A percentile compares a stretch with the other conserved stretches of the same genome.
Conservation (phyloP, 1,139 yeast genomes). For the Yamadazyma sp. region DNA sequence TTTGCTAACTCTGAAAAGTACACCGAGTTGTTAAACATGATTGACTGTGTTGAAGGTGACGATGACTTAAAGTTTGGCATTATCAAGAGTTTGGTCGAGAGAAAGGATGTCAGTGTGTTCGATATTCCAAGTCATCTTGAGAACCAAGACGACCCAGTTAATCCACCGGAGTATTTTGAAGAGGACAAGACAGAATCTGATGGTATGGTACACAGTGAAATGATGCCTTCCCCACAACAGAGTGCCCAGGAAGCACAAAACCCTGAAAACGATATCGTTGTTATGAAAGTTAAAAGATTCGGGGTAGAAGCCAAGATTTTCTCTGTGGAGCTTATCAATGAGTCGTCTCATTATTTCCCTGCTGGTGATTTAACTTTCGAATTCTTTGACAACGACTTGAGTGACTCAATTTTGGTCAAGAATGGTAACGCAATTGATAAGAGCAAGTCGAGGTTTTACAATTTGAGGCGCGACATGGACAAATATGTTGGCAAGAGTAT, state of each 20-base stretch:
- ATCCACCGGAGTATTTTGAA: constrained; percentile 2
- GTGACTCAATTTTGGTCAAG: constrained; percentile 23
- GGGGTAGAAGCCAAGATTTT: constrained; percentile 24
- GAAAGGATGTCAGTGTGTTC: constrained; percentile 5
- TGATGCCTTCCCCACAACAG: too few species aligned
- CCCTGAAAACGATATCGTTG: not conserved
- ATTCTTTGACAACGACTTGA: constrained; percentile 19
- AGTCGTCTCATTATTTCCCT: constrained; percentile 22
- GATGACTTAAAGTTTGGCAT: constrained; percentile 24
- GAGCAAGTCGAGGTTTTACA: constrained; percentile 30
- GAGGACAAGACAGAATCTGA: not conserved
- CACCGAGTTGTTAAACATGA: constrained; percentile 19
- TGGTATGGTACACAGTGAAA: too few species aligned
- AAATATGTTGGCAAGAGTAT: constrained; percentile 19
- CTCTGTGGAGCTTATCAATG: constrained; percentile 28
- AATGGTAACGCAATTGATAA: constrained; percentile 29
- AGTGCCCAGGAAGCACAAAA: too few species aligned
- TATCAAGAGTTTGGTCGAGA: constrained; percentile 21
- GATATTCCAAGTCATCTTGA: not conserved
- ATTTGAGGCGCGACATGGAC: constrained; percentile 24
- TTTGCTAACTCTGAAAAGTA: constrained; percentile 28
- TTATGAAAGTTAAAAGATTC: constrained; percentile 19
- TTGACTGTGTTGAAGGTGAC: constrained; percentile 17
- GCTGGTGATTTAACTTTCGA: constrained; percentile 33
- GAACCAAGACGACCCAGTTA: not conserved